Conservation (phyloP, 2,329 filamentous ascomycete species). For the Sarocladium oryzae region DNA sequence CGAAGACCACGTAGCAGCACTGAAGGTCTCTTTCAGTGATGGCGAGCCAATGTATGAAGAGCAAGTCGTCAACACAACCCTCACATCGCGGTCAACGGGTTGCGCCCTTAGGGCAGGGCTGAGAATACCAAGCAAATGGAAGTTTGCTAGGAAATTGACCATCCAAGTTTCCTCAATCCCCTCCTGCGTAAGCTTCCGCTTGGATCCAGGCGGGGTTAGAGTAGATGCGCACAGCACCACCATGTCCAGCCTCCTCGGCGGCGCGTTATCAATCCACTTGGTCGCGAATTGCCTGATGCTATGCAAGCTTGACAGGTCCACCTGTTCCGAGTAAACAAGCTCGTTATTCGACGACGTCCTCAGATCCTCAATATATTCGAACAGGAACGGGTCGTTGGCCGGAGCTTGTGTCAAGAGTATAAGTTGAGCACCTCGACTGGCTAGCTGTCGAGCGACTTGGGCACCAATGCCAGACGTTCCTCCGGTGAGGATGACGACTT, state of each 20-base stretch:
- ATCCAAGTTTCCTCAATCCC: slow-evolving; percentile 28
- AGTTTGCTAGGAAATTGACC: slow-evolving; percentile 92
- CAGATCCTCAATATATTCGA: slow-evolving; percentile 87
- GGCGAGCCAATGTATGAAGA: slow-evolving; percentile 78
- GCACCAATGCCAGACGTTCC: slow-evolving; percentile 92
- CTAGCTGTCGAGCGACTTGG: slow-evolving; percentile 66
- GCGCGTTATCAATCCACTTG: slow-evolving; percentile 95
- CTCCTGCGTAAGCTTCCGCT: slow-evolving; percentile 37
- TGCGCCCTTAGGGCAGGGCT: slow-evolving; percentile 86
- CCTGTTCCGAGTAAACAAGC: slow-evolving; percentile 91
- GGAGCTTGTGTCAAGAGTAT: slow-evolving; percentile 81
- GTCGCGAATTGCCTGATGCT: slow-evolving; percentile 91
- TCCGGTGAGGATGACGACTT: slow-evolving; percentile 89
- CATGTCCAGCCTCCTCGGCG: slow-evolving; percentile 83
- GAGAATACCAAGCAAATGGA: slow-evolving; percentile 86
- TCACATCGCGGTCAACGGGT: slow-evolving; percentile 87
- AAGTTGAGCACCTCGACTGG: slow-evolving; percentile 78
- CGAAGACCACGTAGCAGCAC: slow-evolving; percentile 47
- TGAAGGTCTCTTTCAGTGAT: slow-evolving; percentile 49
- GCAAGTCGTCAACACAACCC: slow-evolving; percentile 81
- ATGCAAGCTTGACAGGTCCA: slow-evolving; percentile 82
- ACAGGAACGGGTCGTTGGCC: slow-evolving; percentile 77
- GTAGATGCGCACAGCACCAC: slow-evolving; percentile 81
- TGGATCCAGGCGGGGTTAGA: slow-evolving; percentile 60
- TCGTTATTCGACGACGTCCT: slow-evolving; percentile 71